Percentiles rank a stretch among this genome's conserved stretches.
Evolutionary conservation across 148 eudicot species (phyloP).

Genomic region (Spergularia marina): DNA sequence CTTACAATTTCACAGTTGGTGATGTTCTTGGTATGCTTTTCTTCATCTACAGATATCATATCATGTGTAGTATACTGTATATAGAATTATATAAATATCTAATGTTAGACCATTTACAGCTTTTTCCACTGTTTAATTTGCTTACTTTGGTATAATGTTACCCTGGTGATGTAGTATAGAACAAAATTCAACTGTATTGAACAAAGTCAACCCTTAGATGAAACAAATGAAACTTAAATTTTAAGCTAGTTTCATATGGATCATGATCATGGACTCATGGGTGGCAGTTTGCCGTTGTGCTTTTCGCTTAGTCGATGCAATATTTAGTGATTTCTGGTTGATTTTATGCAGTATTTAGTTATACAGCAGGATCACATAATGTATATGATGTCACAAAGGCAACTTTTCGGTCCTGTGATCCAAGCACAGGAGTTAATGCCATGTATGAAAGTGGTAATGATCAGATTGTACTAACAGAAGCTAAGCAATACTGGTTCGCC

Average conservation of each 20-base stretch:
- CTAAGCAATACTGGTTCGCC: slow-evolving; percentile 45
- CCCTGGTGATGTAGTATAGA: no score
- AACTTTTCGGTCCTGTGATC: slow-evolving; percentile 35
- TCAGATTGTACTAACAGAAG: slow-evolving; percentile 33
- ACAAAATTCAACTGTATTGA: neutral
- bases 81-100: neutral
- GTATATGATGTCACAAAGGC: slow-evolving; percentile 40
- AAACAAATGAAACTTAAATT: neutral
- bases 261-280: neutral
- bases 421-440: slow-evolving; percentile 39
- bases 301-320: no score
- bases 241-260: neutral
- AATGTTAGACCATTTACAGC: neutral
- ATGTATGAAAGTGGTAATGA: slow-evolving; percentile 42
- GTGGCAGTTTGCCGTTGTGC: neutral
- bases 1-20: slow-evolving; percentile 36
- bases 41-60: neutral
- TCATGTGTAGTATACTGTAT: neutral
- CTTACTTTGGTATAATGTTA: no score
- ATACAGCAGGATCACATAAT: slow-evolving; percentile 33
- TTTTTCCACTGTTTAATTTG: no score
- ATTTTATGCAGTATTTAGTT: slow-evolving; percentile 39
- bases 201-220: slow-evolving; percentile 18
- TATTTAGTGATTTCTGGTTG: neutral
- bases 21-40: slow-evolving; percentile 48